Evolutionary conservation across 176 grass and related monocot genomes (phyloP).

Genomic region (Phoenix roebelenii): DNA sequence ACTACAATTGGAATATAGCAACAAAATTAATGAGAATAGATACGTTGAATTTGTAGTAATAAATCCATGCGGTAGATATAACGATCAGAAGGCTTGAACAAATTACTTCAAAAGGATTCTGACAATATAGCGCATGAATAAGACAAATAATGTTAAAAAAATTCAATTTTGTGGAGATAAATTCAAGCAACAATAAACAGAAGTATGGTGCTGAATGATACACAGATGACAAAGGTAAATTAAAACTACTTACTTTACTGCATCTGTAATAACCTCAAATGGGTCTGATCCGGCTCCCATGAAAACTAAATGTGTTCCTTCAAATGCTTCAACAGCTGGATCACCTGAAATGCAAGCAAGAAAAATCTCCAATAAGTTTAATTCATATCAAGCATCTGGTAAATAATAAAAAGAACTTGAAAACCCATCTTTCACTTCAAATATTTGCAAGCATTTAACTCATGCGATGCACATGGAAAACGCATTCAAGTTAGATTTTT

Average conservation of each 20-base stretch:
- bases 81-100: too few species aligned
- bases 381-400: neutral
- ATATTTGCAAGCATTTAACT: too few species aligned
- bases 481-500: too few species aligned
- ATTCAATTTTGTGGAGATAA: neutral
- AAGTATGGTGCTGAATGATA: neutral
- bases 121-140: too few species aligned
- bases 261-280: constrained; percentile 60
- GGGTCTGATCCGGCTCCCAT: constrained; percentile 56
- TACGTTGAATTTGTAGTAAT: too few species aligned
- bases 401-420: constrained; percentile 1
- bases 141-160: too few species aligned
- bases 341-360: constrained; percentile 33
- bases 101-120: too few species aligned
- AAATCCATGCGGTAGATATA: too few species aligned
- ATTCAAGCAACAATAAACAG: neutral
- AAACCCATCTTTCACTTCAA: too few species aligned
- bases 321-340: constrained; percentile 53
- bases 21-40: too few species aligned
- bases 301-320: constrained; percentile 70
- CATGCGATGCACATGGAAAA: too few species aligned
- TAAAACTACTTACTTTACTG: constrained; percentile 50
- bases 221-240: neutral
- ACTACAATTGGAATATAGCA: too few species aligned
- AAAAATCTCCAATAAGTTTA: constrained; percentile 1